phyloP scores from a whole-genome alignment of 75 land plant species.

The Picea sitchensis region DNA sequence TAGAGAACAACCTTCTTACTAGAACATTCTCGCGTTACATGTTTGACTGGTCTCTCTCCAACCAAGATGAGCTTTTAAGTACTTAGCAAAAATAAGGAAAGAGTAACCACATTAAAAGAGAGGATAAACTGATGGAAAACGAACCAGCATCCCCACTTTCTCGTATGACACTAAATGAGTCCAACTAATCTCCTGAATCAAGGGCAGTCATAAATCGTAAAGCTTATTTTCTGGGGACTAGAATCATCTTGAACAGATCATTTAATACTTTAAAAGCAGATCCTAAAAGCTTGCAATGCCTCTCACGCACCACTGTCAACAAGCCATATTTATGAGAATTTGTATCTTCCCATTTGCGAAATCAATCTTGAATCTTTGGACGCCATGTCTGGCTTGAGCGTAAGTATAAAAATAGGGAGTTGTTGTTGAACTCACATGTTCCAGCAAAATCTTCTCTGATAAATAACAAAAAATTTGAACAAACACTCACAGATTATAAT shows the following conservation, averaged over 20 bases:
- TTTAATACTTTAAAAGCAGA: conserved; percentile 42
- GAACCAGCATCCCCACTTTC: conserved; percentile 68
- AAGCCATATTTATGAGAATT: conserved; percentile 65
- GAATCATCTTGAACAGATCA: conserved; percentile 77
- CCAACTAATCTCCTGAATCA: conserved; percentile 86
- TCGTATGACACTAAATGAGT: conserved; percentile 60
- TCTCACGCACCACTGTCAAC: conserved; percentile 63
- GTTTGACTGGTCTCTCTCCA: no score
- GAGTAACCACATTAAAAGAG: conserved; percentile 31
- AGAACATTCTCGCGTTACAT: no score
- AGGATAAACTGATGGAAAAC: conserved; percentile 71
- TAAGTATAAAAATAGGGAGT: no score
- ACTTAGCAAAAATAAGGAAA: no score
- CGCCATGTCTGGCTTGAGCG: no score
- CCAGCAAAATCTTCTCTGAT: no score
- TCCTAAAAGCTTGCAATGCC: conserved; percentile 27
- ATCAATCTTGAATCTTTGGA: background rate
- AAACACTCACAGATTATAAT: no score
- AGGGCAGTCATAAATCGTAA: conserved; percentile 62
- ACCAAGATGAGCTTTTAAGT: no score
- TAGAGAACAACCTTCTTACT: no score
- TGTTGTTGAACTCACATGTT: no score
- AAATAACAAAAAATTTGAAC: no score
- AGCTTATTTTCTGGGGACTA: conserved; percentile 75
- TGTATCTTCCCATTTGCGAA: conserved; percentile 87